Conservation (phyloP, 306 rosid species). For the Cicer chorassanicum region DNA sequence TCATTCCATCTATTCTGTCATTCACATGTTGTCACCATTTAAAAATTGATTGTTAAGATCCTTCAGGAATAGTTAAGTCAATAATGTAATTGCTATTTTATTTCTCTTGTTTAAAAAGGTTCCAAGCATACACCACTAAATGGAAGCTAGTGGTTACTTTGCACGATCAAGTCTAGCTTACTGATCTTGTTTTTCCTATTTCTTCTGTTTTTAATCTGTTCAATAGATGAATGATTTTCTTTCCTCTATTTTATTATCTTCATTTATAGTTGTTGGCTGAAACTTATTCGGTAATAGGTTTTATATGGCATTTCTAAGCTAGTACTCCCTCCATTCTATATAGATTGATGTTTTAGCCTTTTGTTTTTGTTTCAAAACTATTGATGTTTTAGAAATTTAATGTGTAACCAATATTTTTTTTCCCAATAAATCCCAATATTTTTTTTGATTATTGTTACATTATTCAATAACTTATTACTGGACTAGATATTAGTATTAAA, state of each 20-base stretch:
- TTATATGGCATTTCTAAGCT: neutral
- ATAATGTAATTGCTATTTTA: neutral
- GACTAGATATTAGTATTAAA: neutral
- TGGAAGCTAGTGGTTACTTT: constrained; percentile 11
- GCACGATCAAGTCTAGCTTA: neutral
- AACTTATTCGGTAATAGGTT: neutral
- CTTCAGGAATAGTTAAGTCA: neutral
- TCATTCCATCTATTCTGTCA: neutral
- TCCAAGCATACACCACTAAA: neutral
- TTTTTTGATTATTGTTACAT: neutral
- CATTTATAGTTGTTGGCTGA: neutral
- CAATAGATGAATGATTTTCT: neutral
- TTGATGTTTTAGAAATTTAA: no score
- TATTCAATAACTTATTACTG: neutral
- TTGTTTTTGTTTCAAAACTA: no score
- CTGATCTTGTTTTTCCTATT: neutral
- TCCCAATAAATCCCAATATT: no score
- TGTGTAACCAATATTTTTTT: no score
- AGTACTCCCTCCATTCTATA: no score
- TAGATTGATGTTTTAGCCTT: no score
- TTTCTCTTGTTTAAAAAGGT: neutral
- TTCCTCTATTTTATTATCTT: neutral
- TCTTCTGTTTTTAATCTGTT: neutral
- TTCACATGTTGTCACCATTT: neutral
- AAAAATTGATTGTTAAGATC: neutral